Base-by-base conservation (phyloP, 306 rosid genomes). In the Erythrophleum fordii region DNA sequence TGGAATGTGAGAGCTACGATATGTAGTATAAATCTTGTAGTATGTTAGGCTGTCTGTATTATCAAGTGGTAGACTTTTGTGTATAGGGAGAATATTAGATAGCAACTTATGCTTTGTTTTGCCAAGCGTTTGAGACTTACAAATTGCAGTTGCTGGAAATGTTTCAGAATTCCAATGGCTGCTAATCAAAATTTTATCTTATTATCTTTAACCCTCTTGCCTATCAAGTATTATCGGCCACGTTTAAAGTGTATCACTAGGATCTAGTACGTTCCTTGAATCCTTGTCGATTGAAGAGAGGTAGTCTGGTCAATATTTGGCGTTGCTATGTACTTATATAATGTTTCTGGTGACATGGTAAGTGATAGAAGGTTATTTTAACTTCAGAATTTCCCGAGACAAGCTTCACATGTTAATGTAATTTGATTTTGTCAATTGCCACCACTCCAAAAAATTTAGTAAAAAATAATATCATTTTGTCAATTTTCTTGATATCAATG, bases 61-160 rank as follows among this genome's bases (percentile, higher is more conserved):
- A 78, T 77, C 23, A 14, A 34, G 25, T 23, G 25, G 81, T 29
- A 53, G 80, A 60, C 42, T 74, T 68, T 67, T 52, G 53, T 41
- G 66, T 73, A 69, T 34, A 53, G 81, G 11, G 17, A 35, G 46
- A 72, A 65, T 46, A 39, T 49, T n/a, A 81, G 75, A 25, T 41
- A 52, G 62, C 80, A 58, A 66, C 37, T 66, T 42, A 69, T 31
- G 62, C 62, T 56, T 56, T 10, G 64, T 18, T 25, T 11, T 23
- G 34, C 3, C 28, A 22, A 20, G 29, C 22, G 26, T 7, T 23
- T 10, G 11, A 22, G 64, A 11, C 31, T 25, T 2, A 58, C 11
- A 58, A 3, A 31, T 78, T 69, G 12, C 72, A 61, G 83, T 69
- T 51, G 83, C 17, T 73, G 83, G 80, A 78, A 79, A 68, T 82